Conservation (phyloP, 108 stramenopile species). For the Craspedostauros australis region DNA sequence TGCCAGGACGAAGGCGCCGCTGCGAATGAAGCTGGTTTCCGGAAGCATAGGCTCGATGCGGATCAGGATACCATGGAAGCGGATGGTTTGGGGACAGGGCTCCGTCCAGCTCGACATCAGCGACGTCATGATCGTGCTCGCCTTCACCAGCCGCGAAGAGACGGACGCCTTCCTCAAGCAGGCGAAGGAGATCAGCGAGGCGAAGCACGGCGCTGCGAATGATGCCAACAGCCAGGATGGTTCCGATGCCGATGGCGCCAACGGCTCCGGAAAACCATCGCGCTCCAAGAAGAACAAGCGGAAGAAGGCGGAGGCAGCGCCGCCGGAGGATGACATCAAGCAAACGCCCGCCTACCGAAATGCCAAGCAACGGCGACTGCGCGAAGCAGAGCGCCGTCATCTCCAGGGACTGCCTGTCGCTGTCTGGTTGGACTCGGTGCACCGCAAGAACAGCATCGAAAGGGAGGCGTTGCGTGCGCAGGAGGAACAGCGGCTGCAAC, state of each 20-base stretch:
- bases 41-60: constrained; percentile 42
- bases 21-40: constrained; percentile 34
- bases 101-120: constrained; percentile 31
- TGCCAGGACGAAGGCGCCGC: constrained; percentile 18
- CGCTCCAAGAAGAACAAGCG: constrained; percentile 5
- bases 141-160: constrained; percentile 33
- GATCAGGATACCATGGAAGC: constrained; percentile 47
- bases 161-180: constrained; percentile 4
- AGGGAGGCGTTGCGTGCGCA: constrained; percentile 12
- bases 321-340: not conserved
- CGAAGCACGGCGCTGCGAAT: not conserved
- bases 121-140: constrained; percentile 34
- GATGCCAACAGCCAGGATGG: not conserved
- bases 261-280: not conserved
- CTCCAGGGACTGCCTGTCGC: constrained; percentile 28
- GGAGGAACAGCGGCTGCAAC: no score
- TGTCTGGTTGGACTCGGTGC: constrained; percentile 18
- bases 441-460: constrained; percentile 15
- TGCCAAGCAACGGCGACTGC: constrained; percentile 33
- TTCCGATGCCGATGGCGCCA: not conserved
- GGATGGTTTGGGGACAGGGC: constrained; percentile 46
- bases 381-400: constrained; percentile 39
- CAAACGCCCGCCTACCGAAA: constrained; percentile 22
- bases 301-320: not conserved
- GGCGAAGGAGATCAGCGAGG: constrained; percentile 2